phyloP scores from a whole-genome alignment of 192 early-diverging fungal species.

The Gryganskiella cystojenkinii region DNA sequence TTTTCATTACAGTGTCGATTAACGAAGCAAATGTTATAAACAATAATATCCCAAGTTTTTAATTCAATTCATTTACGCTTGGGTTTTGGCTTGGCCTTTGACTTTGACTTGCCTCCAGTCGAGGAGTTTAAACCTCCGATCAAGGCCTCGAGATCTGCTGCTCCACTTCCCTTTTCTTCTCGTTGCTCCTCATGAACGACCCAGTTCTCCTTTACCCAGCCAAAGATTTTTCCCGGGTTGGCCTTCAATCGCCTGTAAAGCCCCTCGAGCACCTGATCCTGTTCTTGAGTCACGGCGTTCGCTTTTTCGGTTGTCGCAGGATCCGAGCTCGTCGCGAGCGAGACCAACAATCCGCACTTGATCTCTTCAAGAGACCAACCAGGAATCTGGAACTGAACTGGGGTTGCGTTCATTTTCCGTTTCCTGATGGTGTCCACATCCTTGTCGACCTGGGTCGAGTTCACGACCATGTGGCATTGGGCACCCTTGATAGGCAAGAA shows the following conservation, averaged over 20 bases:
- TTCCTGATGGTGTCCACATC: conserved; percentile 25
- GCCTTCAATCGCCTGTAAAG: conserved; percentile 26
- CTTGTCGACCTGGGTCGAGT: neutral
- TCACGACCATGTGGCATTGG: conserved; percentile 25
- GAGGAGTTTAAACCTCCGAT: too few relatives aligned
- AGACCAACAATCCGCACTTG: conserved; percentile 26
- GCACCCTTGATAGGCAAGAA: conserved; percentile 32
- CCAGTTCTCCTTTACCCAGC: conserved; percentile 34
- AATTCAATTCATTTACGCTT: too few relatives aligned
- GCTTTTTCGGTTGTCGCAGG: neutral
- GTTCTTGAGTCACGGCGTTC: neutral
- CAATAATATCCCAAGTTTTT: too few relatives aligned
- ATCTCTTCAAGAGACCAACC: conserved; percentile 38
- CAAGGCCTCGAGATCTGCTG: neutral
- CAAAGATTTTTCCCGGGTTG: conserved; percentile 38
- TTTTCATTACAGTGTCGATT: too few relatives aligned
- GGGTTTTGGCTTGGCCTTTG: too few relatives aligned
- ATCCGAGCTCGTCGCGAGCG: conserved; percentile 1
- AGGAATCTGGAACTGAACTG: conserved; percentile 43
- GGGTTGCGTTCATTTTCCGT: conserved; percentile 3
- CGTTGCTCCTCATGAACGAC: neutral
- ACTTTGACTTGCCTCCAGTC: too few relatives aligned
- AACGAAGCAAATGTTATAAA: too few relatives aligned
- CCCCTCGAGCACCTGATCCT: conserved; percentile 9
- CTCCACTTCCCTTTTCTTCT: neutral